These are phyloP conservation scores for Rhododendron kiyosumense DNA, from an alignment of 148 eudicot genomes.

Conservation along the genomic window DNA sequence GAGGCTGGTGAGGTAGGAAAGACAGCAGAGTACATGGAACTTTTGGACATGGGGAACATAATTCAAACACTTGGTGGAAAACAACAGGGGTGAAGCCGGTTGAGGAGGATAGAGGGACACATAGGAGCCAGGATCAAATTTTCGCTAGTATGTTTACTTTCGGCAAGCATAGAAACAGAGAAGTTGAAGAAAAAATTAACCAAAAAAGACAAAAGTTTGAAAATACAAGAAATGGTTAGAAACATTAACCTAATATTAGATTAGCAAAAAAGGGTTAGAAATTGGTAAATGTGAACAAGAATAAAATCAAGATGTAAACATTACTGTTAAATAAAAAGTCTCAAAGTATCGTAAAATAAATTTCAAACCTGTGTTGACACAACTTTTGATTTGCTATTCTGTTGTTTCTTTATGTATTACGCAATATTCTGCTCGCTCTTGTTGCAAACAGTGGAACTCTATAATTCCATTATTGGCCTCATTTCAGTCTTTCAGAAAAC, in stretches of 20 bases:
- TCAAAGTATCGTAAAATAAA: not conserved
- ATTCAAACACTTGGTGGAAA: not conserved
- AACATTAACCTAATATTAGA: not conserved
- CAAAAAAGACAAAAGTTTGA: too few species aligned
- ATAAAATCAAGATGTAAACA: not conserved
- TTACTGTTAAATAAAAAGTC: too few species aligned
- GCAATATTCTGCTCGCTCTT: not conserved
- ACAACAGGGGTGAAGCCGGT: not conserved
- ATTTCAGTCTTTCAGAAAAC: not conserved
- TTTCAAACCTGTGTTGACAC: not conserved
- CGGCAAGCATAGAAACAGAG: not conserved
- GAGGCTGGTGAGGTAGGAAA: not conserved
- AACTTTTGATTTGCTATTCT: not conserved
- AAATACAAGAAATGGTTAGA: too few species aligned
- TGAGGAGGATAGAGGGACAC: too few species aligned
- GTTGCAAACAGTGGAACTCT: not conserved
- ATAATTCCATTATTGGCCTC: not conserved
- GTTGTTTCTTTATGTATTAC: not conserved
- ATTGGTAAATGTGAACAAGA: not conserved
- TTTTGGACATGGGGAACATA: not conserved
- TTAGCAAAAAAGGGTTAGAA: not conserved
- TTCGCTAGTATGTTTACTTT: not conserved
- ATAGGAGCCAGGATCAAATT: not conserved
- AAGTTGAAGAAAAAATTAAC: too few species aligned
- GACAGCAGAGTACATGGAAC: not conserved